Base-by-base conservation (phyloP, 2,329 filamentous ascomycete genomes). In the Cordyceps fumosorosea region DNA sequence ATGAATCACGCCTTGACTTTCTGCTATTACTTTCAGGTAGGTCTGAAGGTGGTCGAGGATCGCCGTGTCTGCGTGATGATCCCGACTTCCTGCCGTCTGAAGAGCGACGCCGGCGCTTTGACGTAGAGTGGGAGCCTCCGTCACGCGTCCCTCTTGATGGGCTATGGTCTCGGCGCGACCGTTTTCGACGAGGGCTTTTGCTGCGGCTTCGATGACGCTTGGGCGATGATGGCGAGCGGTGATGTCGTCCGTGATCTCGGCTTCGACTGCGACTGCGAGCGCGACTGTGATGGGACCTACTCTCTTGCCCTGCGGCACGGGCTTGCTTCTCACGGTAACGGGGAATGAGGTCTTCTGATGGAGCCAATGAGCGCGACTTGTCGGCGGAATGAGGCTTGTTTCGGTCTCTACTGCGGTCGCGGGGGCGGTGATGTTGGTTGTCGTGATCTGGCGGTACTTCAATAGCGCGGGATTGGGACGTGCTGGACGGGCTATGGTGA, bases 171-270 rank as follows among this genome's bases (percentile, higher is more conserved):
- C 71, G 70, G 64, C 71, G 73, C 20, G 73, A 76, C 70, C 69
- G 76, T 67, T 81, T 81, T 29, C 75, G 72, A 56, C 73, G 74
- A 37, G 73, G 68, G 2, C 78, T 74, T n/a, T 69, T 75, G 54
- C 76, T 80, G 56, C 73, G 73, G 62, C 74, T 80, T 62, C 78
- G 73, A 54, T 74, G 72, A 56, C 78, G 73, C 66, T 80, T 80
- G 42, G 73, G 65, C 6, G 76, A 74, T 26, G 74, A 69, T 34
- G 76, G 73, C 3, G 77, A 77, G 61, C 70, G 70, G 37, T 67
- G 70, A 51, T 66, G 70, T 32, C 52, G 59, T 42, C 71, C 69
- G 56, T 71, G 71, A 40, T 66, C 69, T 61, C 72, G 73, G 56
- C 73, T 73, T 60, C 72, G 73, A 64, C 73, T 73, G 44, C 69